These are phyloP conservation scores for Claviceps pazoutovae DNA, from an alignment of 2,329 filamentous ascomycete species.

Conservation along the genomic window DNA sequence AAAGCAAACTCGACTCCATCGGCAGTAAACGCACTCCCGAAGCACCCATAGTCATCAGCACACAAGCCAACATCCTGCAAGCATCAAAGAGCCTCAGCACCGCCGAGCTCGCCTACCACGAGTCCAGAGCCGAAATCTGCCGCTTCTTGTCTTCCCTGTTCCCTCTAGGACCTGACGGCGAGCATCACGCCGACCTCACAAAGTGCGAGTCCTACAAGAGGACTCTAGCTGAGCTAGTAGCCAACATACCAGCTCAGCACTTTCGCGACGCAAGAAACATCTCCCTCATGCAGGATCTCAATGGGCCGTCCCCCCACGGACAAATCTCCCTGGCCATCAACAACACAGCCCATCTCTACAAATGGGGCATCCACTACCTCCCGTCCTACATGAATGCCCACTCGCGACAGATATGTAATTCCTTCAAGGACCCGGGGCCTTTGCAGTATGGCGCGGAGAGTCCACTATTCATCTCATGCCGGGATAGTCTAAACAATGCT, in stretches of 20 bases:
- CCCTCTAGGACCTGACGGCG: slow-evolving; percentile 15
- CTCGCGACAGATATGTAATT: slow-evolving; percentile 42
- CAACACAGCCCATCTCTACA: slow-evolving; percentile 22
- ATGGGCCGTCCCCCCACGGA: slow-evolving; percentile 27
- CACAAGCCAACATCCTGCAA: background rate
- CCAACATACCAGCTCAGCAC: background rate
- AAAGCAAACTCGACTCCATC: background rate
- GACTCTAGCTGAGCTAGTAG: slow-evolving; percentile 11
- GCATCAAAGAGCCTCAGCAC: slow-evolving; percentile 12
- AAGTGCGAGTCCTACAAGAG: slow-evolving; percentile 13
- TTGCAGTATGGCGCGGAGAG: slow-evolving; percentile 37
- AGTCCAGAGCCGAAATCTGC: slow-evolving; percentile 36
- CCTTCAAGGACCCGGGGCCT: slow-evolving; percentile 47
- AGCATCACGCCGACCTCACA: slow-evolving; percentile 3
- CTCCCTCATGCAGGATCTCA: slow-evolving; percentile 36
- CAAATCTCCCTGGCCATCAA: slow-evolving; percentile 37
- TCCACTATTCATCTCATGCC: slow-evolving; percentile 36
- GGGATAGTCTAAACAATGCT: slow-evolving; percentile 32
- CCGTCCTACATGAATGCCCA: slow-evolving; percentile 43
- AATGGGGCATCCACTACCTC: slow-evolving; percentile 46
- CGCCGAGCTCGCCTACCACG: slow-evolving; percentile 34
- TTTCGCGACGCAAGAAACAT: slow-evolving; percentile 26
- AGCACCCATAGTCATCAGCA: background rate
- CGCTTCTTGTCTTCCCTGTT: slow-evolving; percentile 33
- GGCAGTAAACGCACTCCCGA: background rate